A percentile compares a stretch with the other conserved stretches of the same genome.
phyloP scores from a whole-genome alignment of 371 early-diverging fungal species.

The Mortierella sp. region DNA sequence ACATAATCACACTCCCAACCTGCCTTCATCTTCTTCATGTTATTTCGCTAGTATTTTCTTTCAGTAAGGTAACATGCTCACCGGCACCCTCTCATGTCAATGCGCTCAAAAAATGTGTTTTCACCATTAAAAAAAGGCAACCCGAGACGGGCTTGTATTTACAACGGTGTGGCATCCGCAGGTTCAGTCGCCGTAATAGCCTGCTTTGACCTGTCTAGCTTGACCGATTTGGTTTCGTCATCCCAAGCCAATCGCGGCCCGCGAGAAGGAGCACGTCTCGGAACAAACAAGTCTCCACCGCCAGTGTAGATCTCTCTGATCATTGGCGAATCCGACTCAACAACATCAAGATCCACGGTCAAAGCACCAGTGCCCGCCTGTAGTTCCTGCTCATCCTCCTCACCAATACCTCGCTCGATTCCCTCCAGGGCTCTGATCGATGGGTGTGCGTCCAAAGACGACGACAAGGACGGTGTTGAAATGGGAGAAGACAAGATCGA shows the following conservation, averaged over 20 bases:
- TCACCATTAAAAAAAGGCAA: too few species aligned
- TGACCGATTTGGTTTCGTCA: neutral
- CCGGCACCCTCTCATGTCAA: too few species aligned
- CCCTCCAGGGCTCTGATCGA: neutral
- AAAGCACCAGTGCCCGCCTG: neutral
- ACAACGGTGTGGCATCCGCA: too few species aligned
- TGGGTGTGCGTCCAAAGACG: neutral
- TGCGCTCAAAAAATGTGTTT: too few species aligned
- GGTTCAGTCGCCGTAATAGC: too few species aligned
- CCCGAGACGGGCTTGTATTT: too few species aligned
- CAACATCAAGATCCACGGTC: neutral
- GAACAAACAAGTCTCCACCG: constrained; percentile 22
- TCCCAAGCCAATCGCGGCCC: constrained; percentile 8
- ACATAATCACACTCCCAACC: too few species aligned
- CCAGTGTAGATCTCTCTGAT: constrained; percentile 23
- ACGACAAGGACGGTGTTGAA: neutral
- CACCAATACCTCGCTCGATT: neutral
- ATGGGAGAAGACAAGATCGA: neutral
- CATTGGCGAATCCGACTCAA: neutral
- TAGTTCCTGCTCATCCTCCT: neutral
- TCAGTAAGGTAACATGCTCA: too few species aligned
- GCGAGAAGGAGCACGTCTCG: constrained; percentile 15
- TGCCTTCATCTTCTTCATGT: too few species aligned
- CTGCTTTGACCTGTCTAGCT: constrained; percentile 1
- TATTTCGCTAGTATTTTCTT: too few species aligned